phyloP scores from a whole-genome alignment of 176 grass and related monocot genomes.

The Carex pumila region DNA sequence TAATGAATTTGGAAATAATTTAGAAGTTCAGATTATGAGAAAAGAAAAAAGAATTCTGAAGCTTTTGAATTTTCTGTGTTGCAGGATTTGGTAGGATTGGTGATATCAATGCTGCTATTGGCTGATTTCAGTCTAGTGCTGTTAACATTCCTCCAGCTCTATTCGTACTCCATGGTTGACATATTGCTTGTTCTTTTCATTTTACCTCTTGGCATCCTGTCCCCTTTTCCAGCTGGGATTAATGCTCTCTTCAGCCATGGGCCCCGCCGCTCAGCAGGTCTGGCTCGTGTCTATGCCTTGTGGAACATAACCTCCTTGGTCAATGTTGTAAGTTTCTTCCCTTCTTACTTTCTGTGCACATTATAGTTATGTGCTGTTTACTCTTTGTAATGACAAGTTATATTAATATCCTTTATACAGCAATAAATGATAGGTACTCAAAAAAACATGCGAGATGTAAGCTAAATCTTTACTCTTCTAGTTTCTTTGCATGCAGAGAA shows the following conservation, averaged over 20 bases:
- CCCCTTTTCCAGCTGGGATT: conserved; percentile 97
- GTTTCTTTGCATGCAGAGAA: background rate
- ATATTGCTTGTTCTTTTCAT: conserved; percentile 94
- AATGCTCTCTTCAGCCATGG: conserved; percentile 99
- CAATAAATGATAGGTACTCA: background rate
- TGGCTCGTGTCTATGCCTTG: conserved; percentile 95
- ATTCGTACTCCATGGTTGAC: conserved; percentile 88
- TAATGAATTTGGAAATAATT: background rate
- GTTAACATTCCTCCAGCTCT: conserved; percentile 93
- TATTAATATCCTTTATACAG: background rate
- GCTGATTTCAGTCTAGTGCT: conserved; percentile 96
- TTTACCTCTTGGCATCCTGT: conserved; percentile 96
- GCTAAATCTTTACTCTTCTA: background rate
- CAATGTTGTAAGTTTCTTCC: conserved; percentile 81
- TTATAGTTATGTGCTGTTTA: background rate
- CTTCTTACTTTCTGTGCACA: background rate
- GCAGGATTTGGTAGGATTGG: conserved; percentile 98
- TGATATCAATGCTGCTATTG: conserved; percentile 89
- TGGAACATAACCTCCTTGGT: conserved; percentile 99
- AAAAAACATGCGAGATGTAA: background rate
- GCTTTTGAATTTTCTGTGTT: conserved; percentile 22
- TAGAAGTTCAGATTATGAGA: background rate
- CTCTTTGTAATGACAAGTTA: background rate
- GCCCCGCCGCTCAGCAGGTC: conserved; percentile 84
- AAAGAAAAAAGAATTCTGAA: background rate